A percentile compares a stretch with the other conserved stretches of the same genome.
Evolutionary conservation across 768 basidiomycete genomes (phyloP).

Genomic region (Hericium rajendrae): DNA sequence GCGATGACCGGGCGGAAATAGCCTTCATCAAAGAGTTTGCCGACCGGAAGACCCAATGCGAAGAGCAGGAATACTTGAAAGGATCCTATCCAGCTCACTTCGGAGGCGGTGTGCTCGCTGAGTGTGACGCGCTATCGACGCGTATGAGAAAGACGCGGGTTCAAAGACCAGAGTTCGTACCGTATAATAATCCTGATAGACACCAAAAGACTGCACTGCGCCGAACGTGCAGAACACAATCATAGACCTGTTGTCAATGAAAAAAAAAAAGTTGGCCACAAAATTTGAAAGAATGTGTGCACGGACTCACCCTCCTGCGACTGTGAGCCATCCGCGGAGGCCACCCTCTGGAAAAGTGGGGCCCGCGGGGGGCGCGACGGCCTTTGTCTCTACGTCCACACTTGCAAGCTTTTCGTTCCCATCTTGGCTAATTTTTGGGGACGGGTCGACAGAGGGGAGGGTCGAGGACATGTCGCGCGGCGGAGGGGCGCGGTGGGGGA

Average conservation of each 20-base stretch:
- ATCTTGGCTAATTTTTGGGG: background rate
- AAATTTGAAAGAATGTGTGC: background rate
- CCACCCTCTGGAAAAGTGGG: background rate
- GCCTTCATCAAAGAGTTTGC: background rate
- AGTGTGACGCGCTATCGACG: background rate
- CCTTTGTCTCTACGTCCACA: background rate
- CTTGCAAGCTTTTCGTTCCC: background rate
- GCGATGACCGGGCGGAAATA: background rate
- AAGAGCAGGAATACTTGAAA: background rate
- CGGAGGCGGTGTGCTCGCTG: background rate
- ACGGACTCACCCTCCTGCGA: background rate
- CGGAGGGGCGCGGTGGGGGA: too few species aligned
- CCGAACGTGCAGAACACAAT: conserved; percentile 3
- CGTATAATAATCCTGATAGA: conserved; percentile 3
- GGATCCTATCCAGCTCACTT: background rate
- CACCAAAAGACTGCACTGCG: conserved; percentile 1
- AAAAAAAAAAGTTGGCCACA: background rate
- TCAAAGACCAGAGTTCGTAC: background rate
- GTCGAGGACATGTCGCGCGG: too few species aligned
- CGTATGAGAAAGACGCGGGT: background rate
- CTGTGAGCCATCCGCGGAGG: background rate
- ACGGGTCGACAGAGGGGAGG: too few species aligned
- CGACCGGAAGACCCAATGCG: background rate
- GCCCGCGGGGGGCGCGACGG: background rate
- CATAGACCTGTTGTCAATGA: background rate